Conservation (phyloP, 208 protist genomes). For the Acanthamoeba castellanii region DNA sequence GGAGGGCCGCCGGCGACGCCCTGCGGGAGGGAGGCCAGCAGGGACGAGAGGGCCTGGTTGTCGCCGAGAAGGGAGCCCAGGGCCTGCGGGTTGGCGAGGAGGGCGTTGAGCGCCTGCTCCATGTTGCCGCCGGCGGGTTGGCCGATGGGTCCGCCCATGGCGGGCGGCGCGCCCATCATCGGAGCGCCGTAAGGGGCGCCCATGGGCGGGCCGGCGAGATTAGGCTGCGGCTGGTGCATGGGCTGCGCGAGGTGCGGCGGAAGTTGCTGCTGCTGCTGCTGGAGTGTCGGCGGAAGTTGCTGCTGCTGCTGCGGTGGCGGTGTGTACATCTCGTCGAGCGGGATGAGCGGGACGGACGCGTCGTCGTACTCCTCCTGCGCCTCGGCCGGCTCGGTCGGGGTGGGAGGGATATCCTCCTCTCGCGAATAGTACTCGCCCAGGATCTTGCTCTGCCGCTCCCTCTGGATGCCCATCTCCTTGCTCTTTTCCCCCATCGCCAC, state of each 20-base stretch:
- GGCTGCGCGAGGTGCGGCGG: neutral
- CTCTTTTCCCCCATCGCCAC: slow-evolving; percentile 38
- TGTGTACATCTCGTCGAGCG: neutral
- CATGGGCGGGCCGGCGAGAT: neutral
- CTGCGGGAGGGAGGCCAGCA: neutral
- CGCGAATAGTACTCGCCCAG: slow-evolving; percentile 6
- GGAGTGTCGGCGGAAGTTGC: neutral
- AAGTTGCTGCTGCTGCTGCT: neutral
- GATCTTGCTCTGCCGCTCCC: slow-evolving; percentile 35
- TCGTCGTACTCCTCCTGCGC: slow-evolving; percentile 34
- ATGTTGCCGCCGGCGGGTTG: neutral
- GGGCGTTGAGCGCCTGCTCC: slow-evolving; percentile 20
- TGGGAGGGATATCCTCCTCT: slow-evolving; percentile 28
- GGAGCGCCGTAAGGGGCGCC: neutral
- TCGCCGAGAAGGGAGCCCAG: slow-evolving; percentile 6
- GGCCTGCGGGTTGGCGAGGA: slow-evolving; percentile 5
- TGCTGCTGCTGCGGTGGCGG: neutral
- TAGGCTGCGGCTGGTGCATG: neutral
- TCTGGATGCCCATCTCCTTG: slow-evolving; percentile 28
- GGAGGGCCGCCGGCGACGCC: neutral
- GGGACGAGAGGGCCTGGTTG: slow-evolving; percentile 7
- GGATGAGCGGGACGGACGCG: neutral
- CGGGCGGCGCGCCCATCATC: neutral
- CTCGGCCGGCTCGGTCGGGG: neutral
- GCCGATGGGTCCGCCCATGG: neutral